Percentiles rank a stretch among this genome's conserved stretches.
phyloP scores from a whole-genome alignment of 371 early-diverging fungal species.

The Mucor velutinosus region DNA sequence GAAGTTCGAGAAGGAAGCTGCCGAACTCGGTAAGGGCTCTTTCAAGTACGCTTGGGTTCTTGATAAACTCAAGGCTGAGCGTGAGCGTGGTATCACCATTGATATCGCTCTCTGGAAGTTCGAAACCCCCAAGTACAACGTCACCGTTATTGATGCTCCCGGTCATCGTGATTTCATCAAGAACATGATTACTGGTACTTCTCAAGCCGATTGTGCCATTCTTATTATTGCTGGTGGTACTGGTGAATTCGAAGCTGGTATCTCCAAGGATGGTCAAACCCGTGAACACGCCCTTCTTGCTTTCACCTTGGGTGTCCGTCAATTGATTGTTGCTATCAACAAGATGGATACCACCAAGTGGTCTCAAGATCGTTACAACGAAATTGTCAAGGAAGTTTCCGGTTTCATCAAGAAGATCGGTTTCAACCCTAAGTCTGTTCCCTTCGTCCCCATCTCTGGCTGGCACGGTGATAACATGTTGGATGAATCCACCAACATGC shows the following conservation, averaged over 20 bases:
- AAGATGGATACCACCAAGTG: constrained; percentile 98
- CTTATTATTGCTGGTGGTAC: constrained; percentile 93
- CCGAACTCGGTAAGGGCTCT: constrained; percentile 98
- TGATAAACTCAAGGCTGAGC: constrained; percentile 97
- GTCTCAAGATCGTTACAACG: constrained; percentile 92
- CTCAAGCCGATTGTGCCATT: constrained; percentile 94
- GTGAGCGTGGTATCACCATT: constrained; percentile 98
- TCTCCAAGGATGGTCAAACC: constrained; percentile 99
- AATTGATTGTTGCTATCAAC: constrained; percentile 98
- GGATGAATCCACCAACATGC: constrained; percentile 90
- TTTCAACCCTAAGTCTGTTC: constrained; percentile 89
- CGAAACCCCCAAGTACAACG: constrained; percentile 95
- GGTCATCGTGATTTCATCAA: constrained; percentile 99
- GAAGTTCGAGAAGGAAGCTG: constrained; percentile 99
- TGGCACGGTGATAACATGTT: constrained; percentile 99
- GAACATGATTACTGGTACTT: constrained; percentile 99
- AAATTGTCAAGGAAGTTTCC: constrained; percentile 93
- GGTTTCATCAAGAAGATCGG: constrained; percentile 96
- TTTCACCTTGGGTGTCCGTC: constrained; percentile 96
- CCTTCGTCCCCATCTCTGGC: constrained; percentile 97
- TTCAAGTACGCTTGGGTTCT: constrained; percentile 98
- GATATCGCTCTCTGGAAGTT: constrained; percentile 98
- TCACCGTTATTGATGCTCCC: constrained; percentile 98
- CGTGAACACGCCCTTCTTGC: constrained; percentile 99
- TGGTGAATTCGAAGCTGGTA: constrained; percentile 99